Evolutionary conservation across 129 eudicot genomes (phyloP).

Genomic region (Chrysanthemum makinoi): DNA sequence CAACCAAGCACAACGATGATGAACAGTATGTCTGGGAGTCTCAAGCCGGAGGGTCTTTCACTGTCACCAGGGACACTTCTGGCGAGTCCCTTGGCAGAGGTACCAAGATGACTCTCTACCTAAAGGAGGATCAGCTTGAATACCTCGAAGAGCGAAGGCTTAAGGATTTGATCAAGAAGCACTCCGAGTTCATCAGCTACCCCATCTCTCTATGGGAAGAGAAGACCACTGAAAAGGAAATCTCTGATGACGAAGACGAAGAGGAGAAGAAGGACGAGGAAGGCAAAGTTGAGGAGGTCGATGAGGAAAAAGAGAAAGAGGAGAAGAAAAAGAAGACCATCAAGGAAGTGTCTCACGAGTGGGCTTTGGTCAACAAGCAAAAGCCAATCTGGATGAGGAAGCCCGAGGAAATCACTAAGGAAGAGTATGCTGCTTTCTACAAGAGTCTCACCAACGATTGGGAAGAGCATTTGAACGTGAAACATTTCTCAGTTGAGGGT

Average conservation of each 20-base stretch:
- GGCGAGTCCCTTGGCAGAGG: constrained; percentile 86
- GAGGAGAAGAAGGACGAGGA: constrained; percentile 79
- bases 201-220: constrained; percentile 80
- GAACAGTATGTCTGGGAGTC: constrained; percentile 91
- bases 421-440: constrained; percentile 86
- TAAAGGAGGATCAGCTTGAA: constrained; percentile 80
- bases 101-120: constrained; percentile 57
- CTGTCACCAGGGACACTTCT: constrained; percentile 71
- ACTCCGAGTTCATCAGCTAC: constrained; percentile 84
- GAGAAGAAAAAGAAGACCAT: constrained; percentile 85
- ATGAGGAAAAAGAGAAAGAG: constrained; percentile 73
- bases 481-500: constrained; percentile 88
- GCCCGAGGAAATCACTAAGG: constrained; percentile 82
- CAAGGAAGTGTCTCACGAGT: constrained; percentile 86
- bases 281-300: constrained; percentile 71
- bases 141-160: constrained; percentile 83
- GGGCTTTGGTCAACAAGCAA: constrained; percentile 74
- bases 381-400: constrained; percentile 96
- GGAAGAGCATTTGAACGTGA: constrained; percentile 81
- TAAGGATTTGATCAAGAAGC: constrained; percentile 80
- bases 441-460: constrained; percentile 87
- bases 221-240: constrained; percentile 76
- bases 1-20: constrained; percentile 84
- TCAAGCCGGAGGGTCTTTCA: constrained; percentile 88
- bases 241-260: constrained; percentile 79